These are phyloP conservation scores for Aspergillus melleus DNA, from an alignment of 2,329 filamentous ascomycete genomes.

Conservation along the genomic window DNA sequence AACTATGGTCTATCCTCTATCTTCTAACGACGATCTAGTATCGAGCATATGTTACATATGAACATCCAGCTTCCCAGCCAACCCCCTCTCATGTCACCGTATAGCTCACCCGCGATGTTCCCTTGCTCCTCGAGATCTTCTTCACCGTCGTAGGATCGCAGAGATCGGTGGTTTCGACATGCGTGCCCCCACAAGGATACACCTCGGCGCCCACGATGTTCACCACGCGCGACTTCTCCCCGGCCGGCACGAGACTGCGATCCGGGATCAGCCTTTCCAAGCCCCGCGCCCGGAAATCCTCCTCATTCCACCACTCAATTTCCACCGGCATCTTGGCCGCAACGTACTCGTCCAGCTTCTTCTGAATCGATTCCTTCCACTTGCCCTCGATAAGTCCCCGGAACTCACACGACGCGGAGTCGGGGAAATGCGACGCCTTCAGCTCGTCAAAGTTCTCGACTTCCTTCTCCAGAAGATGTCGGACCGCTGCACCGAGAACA, in stretches of 20 bases:
- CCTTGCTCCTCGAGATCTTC: constrained; percentile 67
- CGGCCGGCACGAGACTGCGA: constrained; percentile 42
- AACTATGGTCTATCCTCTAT: too few species aligned
- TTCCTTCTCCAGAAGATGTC: constrained; percentile 54
- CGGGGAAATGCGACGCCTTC: constrained; percentile 72
- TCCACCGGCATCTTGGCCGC: constrained; percentile 57
- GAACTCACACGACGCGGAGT: constrained; percentile 68
- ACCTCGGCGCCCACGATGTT: constrained; percentile 67
- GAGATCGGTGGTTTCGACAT: constrained; percentile 61
- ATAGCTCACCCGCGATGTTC: constrained; percentile 59
- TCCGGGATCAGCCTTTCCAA: constrained; percentile 59
- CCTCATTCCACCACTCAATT: constrained; percentile 68
- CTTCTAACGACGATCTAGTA: not conserved
- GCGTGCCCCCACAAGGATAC: constrained; percentile 75
- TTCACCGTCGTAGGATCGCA: constrained; percentile 61
- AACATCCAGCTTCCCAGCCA: too few species aligned
- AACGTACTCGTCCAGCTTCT: constrained; percentile 60
- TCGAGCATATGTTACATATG: not conserved
- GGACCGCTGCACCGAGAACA: constrained; percentile 68
- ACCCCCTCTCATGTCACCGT: constrained; percentile 16
- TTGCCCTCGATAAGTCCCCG: constrained; percentile 64
- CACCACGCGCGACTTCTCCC: constrained; percentile 65
- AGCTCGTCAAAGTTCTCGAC: constrained; percentile 61
- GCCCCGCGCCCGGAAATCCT: constrained; percentile 57
- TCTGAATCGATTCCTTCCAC: constrained; percentile 64